phyloP scores from a whole-genome alignment of 1,284 basidiomycete species.

The Apiotrichum gamsii region DNA sequence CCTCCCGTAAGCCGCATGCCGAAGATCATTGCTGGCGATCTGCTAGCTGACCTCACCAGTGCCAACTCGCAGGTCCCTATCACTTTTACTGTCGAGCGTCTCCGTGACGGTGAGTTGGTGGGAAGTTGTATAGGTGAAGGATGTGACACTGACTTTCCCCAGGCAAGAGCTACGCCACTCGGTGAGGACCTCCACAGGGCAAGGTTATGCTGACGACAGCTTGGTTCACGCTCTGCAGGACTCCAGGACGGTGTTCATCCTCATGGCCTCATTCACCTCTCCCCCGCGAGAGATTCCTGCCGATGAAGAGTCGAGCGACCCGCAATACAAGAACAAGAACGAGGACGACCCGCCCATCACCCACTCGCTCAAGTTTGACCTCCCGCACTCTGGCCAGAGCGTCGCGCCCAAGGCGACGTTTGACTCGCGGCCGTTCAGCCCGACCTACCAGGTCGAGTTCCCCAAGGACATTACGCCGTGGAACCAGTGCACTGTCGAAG shows the following conservation, averaged over 20 bases:
- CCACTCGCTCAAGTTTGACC: conserved; percentile 13
- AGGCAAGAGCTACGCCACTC: conserved; percentile 27
- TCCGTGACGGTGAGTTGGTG: conserved; percentile 62
- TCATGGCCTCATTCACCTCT: conserved; percentile 78
- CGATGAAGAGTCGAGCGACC: neutral
- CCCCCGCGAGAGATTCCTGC: conserved; percentile 47
- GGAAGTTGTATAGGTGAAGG: no score
- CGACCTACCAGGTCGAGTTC: conserved; percentile 30
- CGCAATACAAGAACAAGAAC: conserved; percentile 2
- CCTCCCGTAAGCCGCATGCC: conserved; percentile 26
- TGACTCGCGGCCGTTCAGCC: conserved; percentile 12
- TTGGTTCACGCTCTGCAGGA: conserved; percentile 70
- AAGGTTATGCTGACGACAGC: conserved; percentile 51
- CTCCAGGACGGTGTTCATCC: conserved; percentile 68
- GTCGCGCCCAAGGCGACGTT: conserved; percentile 1
- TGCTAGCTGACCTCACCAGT: no score
- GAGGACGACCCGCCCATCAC: conserved; percentile 16
- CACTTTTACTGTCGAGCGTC: conserved; percentile 74
- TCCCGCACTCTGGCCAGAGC: conserved; percentile 1
- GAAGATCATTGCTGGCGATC: neutral
- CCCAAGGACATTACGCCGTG: conserved; percentile 53
- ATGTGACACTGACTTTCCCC: neutral
- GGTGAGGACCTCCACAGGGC: neutral
- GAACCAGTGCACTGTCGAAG: conserved; percentile 58
- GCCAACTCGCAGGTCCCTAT: conserved; percentile 72